A percentile compares a stretch with the other conserved stretches of the same genome.
phyloP scores from a whole-genome alignment of 2,329 filamentous ascomycete species.

The Ophiostoma sp. region DNA sequence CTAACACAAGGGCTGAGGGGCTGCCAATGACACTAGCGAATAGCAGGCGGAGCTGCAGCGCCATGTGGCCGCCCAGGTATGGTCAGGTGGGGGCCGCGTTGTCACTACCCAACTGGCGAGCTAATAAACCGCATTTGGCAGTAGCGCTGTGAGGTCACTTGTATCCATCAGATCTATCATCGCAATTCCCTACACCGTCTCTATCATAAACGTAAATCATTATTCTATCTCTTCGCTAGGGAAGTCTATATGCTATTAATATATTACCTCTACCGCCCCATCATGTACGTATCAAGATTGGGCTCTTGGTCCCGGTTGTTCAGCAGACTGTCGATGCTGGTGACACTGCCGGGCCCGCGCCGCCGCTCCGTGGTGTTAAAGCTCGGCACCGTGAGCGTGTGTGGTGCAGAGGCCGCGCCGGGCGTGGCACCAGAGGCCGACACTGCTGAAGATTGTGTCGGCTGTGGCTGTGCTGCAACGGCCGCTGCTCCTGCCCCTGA shows the following conservation, averaged over 20 bases:
- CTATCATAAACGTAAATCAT: slow-evolving; percentile 9
- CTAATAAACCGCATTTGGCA: neutral
- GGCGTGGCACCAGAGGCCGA: neutral
- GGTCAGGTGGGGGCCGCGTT: neutral
- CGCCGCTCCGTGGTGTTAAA: neutral
- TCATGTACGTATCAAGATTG: slow-evolving; percentile 22
- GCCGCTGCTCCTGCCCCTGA: neutral
- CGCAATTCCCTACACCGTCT: neutral
- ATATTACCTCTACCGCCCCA: neutral
- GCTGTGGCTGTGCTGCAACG: neutral
- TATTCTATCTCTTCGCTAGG: neutral
- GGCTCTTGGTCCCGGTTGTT: slow-evolving; percentile 26
- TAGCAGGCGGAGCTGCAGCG: neutral
- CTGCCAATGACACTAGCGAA: neutral
- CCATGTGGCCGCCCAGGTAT: slow-evolving; percentile 3
- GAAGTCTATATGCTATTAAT: neutral
- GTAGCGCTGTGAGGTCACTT: too few relatives aligned
- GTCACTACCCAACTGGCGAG: neutral
- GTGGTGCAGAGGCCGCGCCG: neutral
- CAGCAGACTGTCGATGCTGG: slow-evolving; percentile 28
- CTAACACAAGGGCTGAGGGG: neutral
- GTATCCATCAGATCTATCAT: too few relatives aligned
- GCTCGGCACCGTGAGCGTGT: neutral
- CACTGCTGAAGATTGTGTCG: neutral
- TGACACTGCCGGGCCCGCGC: slow-evolving; percentile 21